Base-by-base conservation (phyloP, 768 basidiomycete genomes). In the Rhodotorula taiwanensis region DNA sequence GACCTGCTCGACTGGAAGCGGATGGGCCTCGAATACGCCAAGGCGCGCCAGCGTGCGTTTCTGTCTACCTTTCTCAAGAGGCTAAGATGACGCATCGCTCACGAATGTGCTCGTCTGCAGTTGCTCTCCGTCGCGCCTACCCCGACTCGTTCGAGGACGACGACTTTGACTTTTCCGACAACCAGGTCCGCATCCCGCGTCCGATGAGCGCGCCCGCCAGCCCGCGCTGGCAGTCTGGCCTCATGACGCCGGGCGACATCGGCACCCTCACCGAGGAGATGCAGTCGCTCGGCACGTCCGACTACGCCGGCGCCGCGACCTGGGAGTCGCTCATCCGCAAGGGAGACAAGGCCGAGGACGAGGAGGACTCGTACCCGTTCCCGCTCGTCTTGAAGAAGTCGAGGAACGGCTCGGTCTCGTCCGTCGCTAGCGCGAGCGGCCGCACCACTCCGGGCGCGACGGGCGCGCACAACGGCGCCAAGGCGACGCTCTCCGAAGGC, bases 1-100 rank as follows among this genome's bases (percentile, higher is more conserved):
- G 94, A 94, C 21, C 76, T 99, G 60, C 80, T 99, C 63, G 95
- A 99, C 76, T 98, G 95, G 95, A 99, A 99, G 80, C 90, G 90
- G 73, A 69, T 99, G 34, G 95, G 95, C 4, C 83, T 98, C 66
- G 95, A 99, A 76, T 99, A 99, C 76, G 85, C 86, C 76, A 99
- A 97, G 79, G 88, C 90, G 30, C 80, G 95, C 45, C 92, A 94
- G 77, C 79, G 97, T 45, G 63, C 63, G 63, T 23, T 36, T 8
- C 20, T 15, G 6, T 27, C 25, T 21, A 10, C 39, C 0, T 23
- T 13, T 14, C 18, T 39, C 33, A 36, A 3, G 28, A 11, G 21
- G 7, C 20, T 21, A 7, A n/a, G 11, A n/a, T n/a, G 20, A n/a
- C 44, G 20, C 13, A 49, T 33, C 20, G 25, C 34, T 2, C 36